phyloP scores from a whole-genome alignment of 768 basidiomycete species.

The Russula brevipes region DNA sequence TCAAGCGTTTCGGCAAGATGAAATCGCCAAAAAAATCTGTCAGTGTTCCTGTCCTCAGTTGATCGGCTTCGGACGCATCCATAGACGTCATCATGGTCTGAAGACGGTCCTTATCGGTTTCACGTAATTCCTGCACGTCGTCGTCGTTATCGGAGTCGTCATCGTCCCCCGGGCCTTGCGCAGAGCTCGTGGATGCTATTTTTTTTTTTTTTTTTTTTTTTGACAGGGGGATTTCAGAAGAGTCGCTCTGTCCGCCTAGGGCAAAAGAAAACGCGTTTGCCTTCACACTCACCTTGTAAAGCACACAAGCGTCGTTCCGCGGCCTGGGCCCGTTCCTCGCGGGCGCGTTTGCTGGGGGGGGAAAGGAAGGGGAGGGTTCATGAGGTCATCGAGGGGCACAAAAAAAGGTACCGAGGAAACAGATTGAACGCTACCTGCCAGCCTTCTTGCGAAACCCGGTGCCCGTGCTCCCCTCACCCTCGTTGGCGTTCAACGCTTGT shows the following conservation, averaged over 20 bases:
- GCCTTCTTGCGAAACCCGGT: conserved; percentile 70
- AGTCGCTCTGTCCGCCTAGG: background rate
- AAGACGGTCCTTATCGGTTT: conserved; percentile 48
- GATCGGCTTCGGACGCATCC: conserved; percentile 40
- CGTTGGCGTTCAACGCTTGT: conserved; percentile 38
- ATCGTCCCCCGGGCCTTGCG: background rate
- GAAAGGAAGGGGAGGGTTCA: too few relatives aligned
- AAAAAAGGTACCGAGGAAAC: background rate
- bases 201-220: too few relatives aligned
- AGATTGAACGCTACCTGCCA: conserved; percentile 41
- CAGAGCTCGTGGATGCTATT: background rate
- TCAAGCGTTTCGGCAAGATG: conserved; percentile 33
- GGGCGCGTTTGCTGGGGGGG: conserved; percentile 59
- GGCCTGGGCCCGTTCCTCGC: conserved; percentile 75
- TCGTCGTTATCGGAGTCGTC: conserved; percentile 16
- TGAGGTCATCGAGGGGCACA: background rate
- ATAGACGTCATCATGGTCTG: conserved; percentile 46
- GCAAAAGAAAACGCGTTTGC: background rate
- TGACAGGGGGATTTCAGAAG: background rate
- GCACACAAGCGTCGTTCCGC: conserved; percentile 55
- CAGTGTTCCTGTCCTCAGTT: conserved; percentile 39
- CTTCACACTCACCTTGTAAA: conserved; percentile 37
- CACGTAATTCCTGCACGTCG: conserved; percentile 26
- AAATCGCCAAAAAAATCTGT: conserved; percentile 50
- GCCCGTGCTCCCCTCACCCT: conserved; percentile 42